Conservation (phyloP, 169 alveolate species). For the Eimeria maxima region DNA sequence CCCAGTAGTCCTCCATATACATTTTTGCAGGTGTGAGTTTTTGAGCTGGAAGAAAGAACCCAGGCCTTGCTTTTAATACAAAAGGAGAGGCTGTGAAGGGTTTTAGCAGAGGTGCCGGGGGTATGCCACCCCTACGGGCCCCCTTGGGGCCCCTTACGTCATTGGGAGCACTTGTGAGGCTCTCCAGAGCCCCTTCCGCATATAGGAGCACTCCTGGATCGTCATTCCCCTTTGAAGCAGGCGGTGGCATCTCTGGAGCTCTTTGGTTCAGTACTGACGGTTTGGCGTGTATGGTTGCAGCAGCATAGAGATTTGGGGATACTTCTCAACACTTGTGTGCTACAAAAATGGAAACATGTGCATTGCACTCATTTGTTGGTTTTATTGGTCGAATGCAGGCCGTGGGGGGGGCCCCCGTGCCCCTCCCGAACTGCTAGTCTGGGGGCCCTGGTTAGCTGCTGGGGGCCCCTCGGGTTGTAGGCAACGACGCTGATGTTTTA, state of each 20-base stretch:
- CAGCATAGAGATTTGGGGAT: not conserved
- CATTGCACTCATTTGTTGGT: not conserved
- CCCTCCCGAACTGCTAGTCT: no score
- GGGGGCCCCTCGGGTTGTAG: constrained; percentile 41
- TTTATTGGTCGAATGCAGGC: not conserved
- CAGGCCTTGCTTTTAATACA: constrained; percentile 51
- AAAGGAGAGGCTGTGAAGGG: constrained; percentile 54
- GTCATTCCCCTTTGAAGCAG: not conserved
- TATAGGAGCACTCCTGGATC: not conserved
- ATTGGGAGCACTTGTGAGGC: not conserved
- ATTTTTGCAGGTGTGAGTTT: constrained; percentile 26
- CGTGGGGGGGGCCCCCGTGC: not conserved
- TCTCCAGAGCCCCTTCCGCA: constrained; percentile 44
- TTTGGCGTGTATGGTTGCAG: not conserved
- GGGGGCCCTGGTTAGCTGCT: constrained; percentile 41
- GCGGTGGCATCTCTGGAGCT: not conserved
- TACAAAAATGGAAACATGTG: not conserved
- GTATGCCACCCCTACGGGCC: not conserved
- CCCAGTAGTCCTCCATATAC: constrained; percentile 45
- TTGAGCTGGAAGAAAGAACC: constrained; percentile 33
- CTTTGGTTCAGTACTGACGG: not conserved
- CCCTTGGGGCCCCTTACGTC: not conserved
- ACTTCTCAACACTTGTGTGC: not conserved
- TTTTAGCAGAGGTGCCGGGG: constrained; percentile 15
- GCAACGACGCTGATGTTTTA: not conserved